Base-by-base conservation (phyloP, 2,329 filamentous ascomycete species). In the Fusarium staphyleae region DNA sequence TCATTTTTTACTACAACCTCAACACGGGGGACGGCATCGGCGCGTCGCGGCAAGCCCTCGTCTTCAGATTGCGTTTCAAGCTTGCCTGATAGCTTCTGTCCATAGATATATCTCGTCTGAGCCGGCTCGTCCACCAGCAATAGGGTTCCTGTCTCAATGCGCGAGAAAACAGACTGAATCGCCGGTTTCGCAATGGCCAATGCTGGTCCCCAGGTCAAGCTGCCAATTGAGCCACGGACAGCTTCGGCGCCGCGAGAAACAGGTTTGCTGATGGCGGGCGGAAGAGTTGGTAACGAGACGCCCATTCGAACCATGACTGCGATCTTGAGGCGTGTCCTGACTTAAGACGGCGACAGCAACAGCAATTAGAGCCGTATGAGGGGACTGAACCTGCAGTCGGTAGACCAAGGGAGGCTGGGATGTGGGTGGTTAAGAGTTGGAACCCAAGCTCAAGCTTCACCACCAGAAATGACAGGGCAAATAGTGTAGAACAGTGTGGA, bases 1-100 rank as follows among this genome's bases (percentile, higher is more conserved):
- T 89, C 86, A 63, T 83, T 82, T 67, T 83, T 81, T 8, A 90
- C 80, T 11, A 80, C 76, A 28, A 90, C 72, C 62, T 86, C 81
- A 3, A 84, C 78, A 5, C 74, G 71, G 3, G 77, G 77, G 1
- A 74, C 65, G 2, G 66, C 66, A 45, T 66, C 66, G 11, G 66
- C 73, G 51, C 58, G 78, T 46, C 67, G 69, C 9, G 59, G 55
- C 6, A 71, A 67, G 48, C 74, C 73, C 30, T 65, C 63, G 28
- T 63, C 74, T 40, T 75, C 74, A 36, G 70, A 70, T 9, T 68
- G 52, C 28, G 73, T 71, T 16, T 70, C 63, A 58, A 72, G 67
- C 67, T 73, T 72, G 24, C 66, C 63, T 7, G 69, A 66, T 6
- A 81, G 62, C 65, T 79, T 73, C 66, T 83, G 72, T 2, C 81